These are phyloP conservation scores for Corylus avellana DNA, from an alignment of 306 rosid species.

Conservation along the genomic window DNA sequence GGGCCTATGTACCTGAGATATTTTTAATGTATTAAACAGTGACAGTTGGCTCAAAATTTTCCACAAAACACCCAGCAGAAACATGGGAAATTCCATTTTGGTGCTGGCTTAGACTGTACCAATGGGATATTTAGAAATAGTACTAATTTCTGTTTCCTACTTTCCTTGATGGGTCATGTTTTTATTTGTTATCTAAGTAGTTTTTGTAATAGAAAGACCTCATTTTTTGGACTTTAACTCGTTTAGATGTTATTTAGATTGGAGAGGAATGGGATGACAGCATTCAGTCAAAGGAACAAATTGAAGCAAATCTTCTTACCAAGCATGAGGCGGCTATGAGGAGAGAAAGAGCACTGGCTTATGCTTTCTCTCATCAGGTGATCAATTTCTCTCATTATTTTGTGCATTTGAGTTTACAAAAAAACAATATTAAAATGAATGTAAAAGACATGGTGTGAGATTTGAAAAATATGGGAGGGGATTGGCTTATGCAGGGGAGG, in stretches of 20 bases:
- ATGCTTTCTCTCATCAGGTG: constrained; percentile 98
- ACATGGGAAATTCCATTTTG: not conserved
- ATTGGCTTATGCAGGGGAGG: not conserved
- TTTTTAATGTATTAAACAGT: not conserved
- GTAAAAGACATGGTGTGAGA: constrained; percentile 11
- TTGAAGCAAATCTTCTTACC: constrained; percentile 78
- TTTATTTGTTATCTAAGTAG: not conserved
- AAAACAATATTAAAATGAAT: not conserved
- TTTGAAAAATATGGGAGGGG: constrained; percentile 3
- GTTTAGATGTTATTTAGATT: constrained; percentile 50
- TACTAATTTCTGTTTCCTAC: not conserved
- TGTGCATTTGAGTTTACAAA: not conserved
- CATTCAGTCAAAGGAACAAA: constrained; percentile 91
- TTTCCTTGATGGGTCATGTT: not conserved
- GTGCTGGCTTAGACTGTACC: not conserved
- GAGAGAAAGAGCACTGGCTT: constrained; percentile 96
- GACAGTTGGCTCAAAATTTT: not conserved
- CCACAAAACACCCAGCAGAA: not conserved
- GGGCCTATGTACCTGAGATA: not conserved
- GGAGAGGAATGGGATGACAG: constrained; percentile 99
- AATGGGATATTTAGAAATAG: not conserved
- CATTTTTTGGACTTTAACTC: constrained; percentile 27
- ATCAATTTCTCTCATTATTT: constrained; percentile 25
- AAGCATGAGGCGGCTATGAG: constrained; percentile 91
- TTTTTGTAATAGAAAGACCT: not conserved